These are phyloP conservation scores for Suhomyces kilbournensis DNA, from an alignment of 805 yeast genomes.

Conservation along the genomic window DNA sequence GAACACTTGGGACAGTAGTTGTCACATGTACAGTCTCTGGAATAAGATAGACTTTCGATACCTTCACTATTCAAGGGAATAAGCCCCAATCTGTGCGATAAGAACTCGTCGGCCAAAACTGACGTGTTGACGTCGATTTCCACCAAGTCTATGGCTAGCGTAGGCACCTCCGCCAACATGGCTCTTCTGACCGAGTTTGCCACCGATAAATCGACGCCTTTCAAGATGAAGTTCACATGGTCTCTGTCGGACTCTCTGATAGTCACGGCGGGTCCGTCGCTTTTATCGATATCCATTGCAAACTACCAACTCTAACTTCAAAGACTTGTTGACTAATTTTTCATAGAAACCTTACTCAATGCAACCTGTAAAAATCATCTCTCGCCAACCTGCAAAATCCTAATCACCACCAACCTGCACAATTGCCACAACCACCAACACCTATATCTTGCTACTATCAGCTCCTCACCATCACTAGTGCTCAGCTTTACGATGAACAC, in stretches of 20 bases:
- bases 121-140: slow-evolving; percentile 91
- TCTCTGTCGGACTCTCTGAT: slow-evolving; percentile 84
- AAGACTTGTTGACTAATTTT: neutral
- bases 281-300: slow-evolving; percentile 25
- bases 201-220: slow-evolving; percentile 82
- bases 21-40: slow-evolving; percentile 97
- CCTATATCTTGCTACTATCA: neutral
- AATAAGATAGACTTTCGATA: slow-evolving; percentile 79
- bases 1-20: slow-evolving; percentile 95
- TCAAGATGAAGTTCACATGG: slow-evolving; percentile 83
- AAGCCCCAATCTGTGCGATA: slow-evolving; percentile 90
- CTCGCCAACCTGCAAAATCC: neutral
- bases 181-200: slow-evolving; percentile 91
- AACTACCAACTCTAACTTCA: neutral
- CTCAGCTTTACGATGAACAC: neutral
- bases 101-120: slow-evolving; percentile 94
- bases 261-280: slow-evolving; percentile 73
- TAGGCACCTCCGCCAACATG: slow-evolving; percentile 95
- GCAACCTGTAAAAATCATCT: slow-evolving; percentile 2
- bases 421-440: neutral
- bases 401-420: neutral
- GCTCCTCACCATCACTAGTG: neutral
- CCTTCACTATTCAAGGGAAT: slow-evolving; percentile 84
- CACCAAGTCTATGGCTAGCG: slow-evolving; percentile 92
- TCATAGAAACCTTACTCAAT: neutral